A percentile compares a stretch with the other conserved stretches of the same genome.
phyloP scores from a whole-genome alignment of 2,329 filamentous ascomycete genomes.

The Penicillium verrucosum region DNA sequence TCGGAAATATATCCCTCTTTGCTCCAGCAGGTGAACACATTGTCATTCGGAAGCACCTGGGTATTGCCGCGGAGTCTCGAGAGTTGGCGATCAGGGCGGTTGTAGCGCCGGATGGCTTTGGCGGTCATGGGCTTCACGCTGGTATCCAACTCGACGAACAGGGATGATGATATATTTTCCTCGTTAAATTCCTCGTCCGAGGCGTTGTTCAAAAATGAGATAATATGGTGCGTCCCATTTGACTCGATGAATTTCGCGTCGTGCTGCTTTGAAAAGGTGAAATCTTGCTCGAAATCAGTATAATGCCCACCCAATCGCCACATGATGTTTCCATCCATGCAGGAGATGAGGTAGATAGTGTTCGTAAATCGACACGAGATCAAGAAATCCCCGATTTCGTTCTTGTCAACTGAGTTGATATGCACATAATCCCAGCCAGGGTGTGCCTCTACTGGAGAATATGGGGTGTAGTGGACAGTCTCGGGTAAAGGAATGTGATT shows the following conservation, averaged over 20 bases:
- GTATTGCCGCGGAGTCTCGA: slow-evolving; percentile 36
- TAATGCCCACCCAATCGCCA: slow-evolving; percentile 38
- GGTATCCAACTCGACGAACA: slow-evolving; percentile 32
- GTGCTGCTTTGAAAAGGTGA: slow-evolving; percentile 38
- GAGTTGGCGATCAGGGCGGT: slow-evolving; percentile 32
- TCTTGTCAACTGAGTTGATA: slow-evolving; percentile 41
- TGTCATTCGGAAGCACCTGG: slow-evolving; percentile 34
- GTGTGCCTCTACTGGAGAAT: slow-evolving; percentile 8
- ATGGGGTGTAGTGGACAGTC: slow-evolving; percentile 16
- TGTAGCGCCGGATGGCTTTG: slow-evolving; percentile 25
- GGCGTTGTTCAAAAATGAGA: slow-evolving; percentile 36
- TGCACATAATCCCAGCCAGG: slow-evolving; percentile 39
- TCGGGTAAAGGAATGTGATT: slow-evolving; percentile 29
- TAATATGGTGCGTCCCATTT: slow-evolving; percentile 29
- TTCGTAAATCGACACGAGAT: slow-evolving; percentile 40
- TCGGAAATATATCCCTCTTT: slow-evolving; percentile 35
- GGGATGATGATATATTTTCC: slow-evolving; percentile 27
- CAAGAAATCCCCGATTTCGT: slow-evolving; percentile 37
- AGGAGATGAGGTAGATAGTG: slow-evolving; percentile 38
- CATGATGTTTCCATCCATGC: slow-evolving; percentile 32
- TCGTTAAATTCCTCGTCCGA: slow-evolving; percentile 29
- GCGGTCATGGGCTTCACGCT: slow-evolving; percentile 27
- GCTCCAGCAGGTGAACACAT: slow-evolving; percentile 39
- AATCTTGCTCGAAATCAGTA: slow-evolving; percentile 31
- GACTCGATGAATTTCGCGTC: slow-evolving; percentile 34